Conservation (phyloP, 2,329 filamentous ascomycete species). For the Ophiocordyceps unilateralis region DNA sequence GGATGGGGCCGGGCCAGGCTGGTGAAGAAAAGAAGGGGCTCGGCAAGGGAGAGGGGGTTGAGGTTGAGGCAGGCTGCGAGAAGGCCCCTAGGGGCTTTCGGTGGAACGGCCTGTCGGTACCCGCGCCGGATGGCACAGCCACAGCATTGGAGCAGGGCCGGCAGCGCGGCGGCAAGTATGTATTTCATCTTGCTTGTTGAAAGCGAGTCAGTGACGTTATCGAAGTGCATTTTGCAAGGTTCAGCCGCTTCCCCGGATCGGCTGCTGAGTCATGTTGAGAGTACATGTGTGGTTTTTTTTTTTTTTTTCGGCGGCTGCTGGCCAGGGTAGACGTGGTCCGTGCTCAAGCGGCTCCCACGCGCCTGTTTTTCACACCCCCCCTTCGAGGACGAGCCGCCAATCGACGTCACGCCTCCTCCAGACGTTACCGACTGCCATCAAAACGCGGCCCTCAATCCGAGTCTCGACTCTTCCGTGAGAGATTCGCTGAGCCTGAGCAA, state of each 20-base stretch:
- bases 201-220: no score
- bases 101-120: no score
- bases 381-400: conserved; percentile 11
- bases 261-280: conserved; percentile 1
- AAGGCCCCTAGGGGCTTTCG: no score
- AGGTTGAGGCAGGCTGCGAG: no score
- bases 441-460: not conserved
- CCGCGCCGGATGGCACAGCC: no score
- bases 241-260: not conserved
- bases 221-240: not conserved
- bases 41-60: not conserved
- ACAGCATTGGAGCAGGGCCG: no score
- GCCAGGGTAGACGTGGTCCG: conserved; percentile 1
- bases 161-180: no score
- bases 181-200: no score
- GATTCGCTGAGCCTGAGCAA: not conserved
- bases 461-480: not conserved
- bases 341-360: conserved; percentile 15
- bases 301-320: not conserved
- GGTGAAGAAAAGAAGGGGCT: not conserved
- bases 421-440: conserved; percentile 5
- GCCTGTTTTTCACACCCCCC: conserved; percentile 17
- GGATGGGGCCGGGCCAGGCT: not conserved
- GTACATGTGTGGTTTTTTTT: not conserved
- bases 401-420: conserved; percentile 17